Conservation (phyloP, 2,329 filamentous ascomycete species). For the Thielaviopsis populi region DNA sequence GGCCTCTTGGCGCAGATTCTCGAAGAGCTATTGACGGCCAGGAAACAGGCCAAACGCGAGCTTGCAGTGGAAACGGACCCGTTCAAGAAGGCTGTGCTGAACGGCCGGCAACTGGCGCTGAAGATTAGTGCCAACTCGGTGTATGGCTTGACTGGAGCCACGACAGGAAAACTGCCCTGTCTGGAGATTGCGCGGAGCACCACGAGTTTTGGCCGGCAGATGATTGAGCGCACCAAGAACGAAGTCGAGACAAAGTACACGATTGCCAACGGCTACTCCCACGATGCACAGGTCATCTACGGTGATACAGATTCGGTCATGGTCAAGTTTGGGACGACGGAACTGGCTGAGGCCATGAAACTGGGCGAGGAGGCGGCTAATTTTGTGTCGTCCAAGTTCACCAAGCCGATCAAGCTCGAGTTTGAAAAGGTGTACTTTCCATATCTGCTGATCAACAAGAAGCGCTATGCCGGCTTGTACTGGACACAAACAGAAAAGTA, state of each 20-base stretch:
- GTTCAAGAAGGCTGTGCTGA: conserved; percentile 95
- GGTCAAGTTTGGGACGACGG: conserved; percentile 92
- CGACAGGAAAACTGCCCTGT: conserved; percentile 88
- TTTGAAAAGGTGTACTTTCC: conserved; percentile 99
- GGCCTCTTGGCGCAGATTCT: conserved; percentile 89
- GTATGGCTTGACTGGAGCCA: conserved; percentile 92
- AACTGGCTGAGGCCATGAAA: conserved; percentile 80
- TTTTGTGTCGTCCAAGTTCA: conserved; percentile 80
- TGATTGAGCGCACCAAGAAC: conserved; percentile 97
- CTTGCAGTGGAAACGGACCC: conserved; percentile 77
- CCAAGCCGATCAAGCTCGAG: conserved; percentile 95
- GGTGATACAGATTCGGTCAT: conserved; percentile 99
- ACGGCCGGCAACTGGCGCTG: conserved; percentile 88
- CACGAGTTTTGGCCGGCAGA: conserved; percentile 90
- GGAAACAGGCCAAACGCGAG: conserved; percentile 90
- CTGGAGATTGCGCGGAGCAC: conserved; percentile 91
- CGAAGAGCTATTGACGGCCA: conserved; percentile 76
- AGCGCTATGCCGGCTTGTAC: conserved; percentile 93
- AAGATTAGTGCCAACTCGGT: conserved; percentile 97
- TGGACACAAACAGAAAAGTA: conserved; percentile 91
- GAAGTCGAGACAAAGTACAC: conserved; percentile 84
- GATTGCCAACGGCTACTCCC: conserved; percentile 83
- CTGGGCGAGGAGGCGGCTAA: conserved; percentile 84
- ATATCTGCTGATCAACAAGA: conserved; percentile 98
- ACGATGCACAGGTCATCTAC: conserved; percentile 94